Evolutionary conservation across 2,329 filamentous ascomycete species (phyloP), one percentile per base, ranked within the genome.

Genomic region (Ustulina deusta): DNA sequence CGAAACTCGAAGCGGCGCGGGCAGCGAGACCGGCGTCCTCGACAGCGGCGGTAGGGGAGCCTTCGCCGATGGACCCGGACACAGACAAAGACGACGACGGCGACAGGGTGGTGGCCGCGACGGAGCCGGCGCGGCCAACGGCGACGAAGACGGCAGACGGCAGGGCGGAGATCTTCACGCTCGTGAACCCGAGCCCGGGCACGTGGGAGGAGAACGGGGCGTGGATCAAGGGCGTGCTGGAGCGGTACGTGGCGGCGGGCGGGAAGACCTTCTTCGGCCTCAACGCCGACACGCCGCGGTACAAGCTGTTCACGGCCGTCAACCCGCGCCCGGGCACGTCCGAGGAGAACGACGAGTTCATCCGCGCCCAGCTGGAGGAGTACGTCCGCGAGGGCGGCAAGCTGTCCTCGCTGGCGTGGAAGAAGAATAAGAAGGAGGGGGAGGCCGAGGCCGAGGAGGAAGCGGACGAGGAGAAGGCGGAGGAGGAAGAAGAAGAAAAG

Each of bases 281-380:
- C 11, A 20, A 13, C 9, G 17, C 17, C 32, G 11, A 38, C n/a
- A 36, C 13, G 27, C 15, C 25, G 15, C 15, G 6, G 13, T 32
- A 32, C 25, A 51, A 34, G 15, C 13, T 51, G 4, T 51, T 36
- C 27, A 40, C n/a, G 3, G 25, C 49, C 25, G 1, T 46, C 17
- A 62, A 55, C 38, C 6, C 2, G 36, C 25, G 25, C 6, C 59
- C 59, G 11, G 59, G 59, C 2, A 55, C 48, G 11, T 25, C 1
- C 17, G 4, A 54, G 49, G 49, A 62, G 27, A 62, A 62, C 38
- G 2, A 17, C 10, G 15, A 27, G 1, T 62, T 62, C 20, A 55
- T 62, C 27, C 29, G 42, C 17, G 15, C 13, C 29, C 17, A 17
- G 15, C 2, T 63, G 15, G 40, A 27, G 2, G 38, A 56, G 20